Evolutionary conservation across 495 filamentous ascomycete species (phyloP).

Genomic region (Penicillium nucicola): DNA sequence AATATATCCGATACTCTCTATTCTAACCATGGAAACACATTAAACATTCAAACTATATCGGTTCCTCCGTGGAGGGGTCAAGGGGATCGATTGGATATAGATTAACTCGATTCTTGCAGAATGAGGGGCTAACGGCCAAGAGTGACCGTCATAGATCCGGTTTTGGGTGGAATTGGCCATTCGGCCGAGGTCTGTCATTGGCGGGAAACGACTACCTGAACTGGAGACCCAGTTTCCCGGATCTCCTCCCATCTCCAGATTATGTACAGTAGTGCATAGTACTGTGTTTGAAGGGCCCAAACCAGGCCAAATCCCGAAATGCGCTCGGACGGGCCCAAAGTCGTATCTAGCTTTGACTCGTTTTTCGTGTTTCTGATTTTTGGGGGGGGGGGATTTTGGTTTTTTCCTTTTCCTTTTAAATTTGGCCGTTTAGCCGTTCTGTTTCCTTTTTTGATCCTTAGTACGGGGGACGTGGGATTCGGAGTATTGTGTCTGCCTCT

Average conservation of each 20-base stretch:
- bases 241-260: neutral
- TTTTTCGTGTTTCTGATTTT: no score
- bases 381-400: no score
- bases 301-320: neutral
- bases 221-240: neutral
- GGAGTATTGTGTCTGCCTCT: no score
- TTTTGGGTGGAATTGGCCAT: no score
- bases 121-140: neutral
- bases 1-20: neutral
- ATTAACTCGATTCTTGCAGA: neutral
- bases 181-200: neutral
- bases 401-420: neutral
- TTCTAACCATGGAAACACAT: neutral
- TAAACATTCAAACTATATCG: neutral
- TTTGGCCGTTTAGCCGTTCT: neutral
- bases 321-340: constrained; percentile 4
- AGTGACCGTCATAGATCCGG: neutral
- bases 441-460: no score
- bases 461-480: no score
- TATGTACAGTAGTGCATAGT: no score
- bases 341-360: neutral
- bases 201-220: neutral
- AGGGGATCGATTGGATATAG: neutral
- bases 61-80: neutral
- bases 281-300: no score